Base-by-base conservation (phyloP, 441 rosid species). In the Sinapis alba region DNA sequence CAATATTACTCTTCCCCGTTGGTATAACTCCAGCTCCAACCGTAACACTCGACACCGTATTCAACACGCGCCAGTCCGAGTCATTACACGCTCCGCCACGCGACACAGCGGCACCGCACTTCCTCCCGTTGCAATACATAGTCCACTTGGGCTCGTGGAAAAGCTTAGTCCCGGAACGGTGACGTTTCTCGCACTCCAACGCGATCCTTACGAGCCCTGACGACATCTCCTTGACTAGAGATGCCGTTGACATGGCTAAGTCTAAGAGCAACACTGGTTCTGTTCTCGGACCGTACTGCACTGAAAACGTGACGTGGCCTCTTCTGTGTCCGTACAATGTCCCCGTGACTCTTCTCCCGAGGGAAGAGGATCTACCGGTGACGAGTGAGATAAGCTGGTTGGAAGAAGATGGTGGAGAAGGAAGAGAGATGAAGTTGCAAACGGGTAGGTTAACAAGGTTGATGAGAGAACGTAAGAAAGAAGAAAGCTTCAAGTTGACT, bases 21-120 rank as follows among this genome's bases (percentile, higher is more conserved):
- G 96, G 98, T 54, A 93, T 89, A 6, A 93, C 94, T 3, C 97
- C 98, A 0, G 97, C 97, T 5, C 98, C 96, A 20, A 85, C 93
- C 15, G 98, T 88, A 5, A 93, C 89, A 23, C 89, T 83, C 68
- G 84, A 88, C 2, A 93, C 89, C 0, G 89, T 91, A 24, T 84
- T 84, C 41, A 93, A 80, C 83, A 93, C 93, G 79, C 86, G 89
- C 90, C 86, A 81, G 30, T 93, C 96, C 0, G 82, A 72, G 10
- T 85, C 88, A 3, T 74, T 80, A 78, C 97, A 88, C 77, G 73
- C 63, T 59, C 97, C 85, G 0, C 87, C 83, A 65, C 98, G 88
- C 0, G 89, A 82, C 72, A 77, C 81, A 2, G 93, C 89, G 56
- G 84, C 86, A 13, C 98, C 97, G 10, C 94, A 89, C 83, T 89